These are phyloP conservation scores for Talaromyces verruculosus DNA, from an alignment of 2,329 filamentous ascomycete species.

Conservation along the genomic window DNA sequence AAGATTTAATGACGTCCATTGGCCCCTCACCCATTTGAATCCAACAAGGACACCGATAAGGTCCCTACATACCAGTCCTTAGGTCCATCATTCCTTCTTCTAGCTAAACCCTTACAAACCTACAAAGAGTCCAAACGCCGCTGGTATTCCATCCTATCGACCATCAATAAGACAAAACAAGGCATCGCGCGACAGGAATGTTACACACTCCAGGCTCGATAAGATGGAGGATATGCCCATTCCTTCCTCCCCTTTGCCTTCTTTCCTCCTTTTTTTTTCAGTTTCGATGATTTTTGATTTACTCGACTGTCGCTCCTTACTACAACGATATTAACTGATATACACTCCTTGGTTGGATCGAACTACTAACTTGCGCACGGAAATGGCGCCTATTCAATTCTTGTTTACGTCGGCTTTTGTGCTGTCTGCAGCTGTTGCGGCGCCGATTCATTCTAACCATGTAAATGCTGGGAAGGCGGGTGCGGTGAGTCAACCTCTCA, in stretches of 20 bases:
- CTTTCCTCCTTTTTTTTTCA: background rate
- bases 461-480: background rate
- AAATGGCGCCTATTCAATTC: constrained; percentile 19
- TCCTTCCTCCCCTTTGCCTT: background rate
- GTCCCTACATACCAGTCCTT: constrained; percentile 18
- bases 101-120: constrained; percentile 2
- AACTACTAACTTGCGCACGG: constrained; percentile 1
- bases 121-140: background rate
- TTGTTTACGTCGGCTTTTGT: constrained; percentile 16
- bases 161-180: background rate
- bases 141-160: background rate
- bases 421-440: constrained; percentile 15
- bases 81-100: constrained; percentile 23
- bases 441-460: constrained; percentile 13
- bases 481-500: background rate
- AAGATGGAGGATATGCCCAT: constrained; percentile 10
- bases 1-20: background rate
- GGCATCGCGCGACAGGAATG: constrained; percentile 6
- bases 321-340: constrained; percentile 1
- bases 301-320: constrained; percentile 9
- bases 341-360: constrained; percentile 16
- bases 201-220: background rate
- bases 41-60: background rate
- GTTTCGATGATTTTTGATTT: background rate
- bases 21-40: background rate